A percentile compares a stretch with the other conserved stretches of the same genome.
These are phyloP conservation scores for Pulveroboletus frians DNA, from an alignment of 768 basidiomycete species.

Conservation along the genomic window DNA sequence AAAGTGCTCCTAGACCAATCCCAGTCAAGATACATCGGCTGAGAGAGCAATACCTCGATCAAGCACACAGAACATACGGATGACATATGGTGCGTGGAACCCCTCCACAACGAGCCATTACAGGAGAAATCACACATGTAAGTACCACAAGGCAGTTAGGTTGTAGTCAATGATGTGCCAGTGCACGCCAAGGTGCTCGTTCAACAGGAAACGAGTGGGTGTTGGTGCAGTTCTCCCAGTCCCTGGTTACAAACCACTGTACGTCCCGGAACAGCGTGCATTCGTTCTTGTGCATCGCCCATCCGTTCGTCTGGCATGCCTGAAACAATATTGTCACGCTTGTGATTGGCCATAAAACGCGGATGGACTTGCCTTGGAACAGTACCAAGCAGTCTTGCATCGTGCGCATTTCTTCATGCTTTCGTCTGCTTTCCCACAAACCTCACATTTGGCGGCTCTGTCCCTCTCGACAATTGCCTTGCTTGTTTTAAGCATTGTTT, in stretches of 20 bases:
- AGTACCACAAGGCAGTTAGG: not conserved
- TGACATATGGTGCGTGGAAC: slow-evolving; percentile 1
- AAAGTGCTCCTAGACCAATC: not conserved
- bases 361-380: slow-evolving; percentile 23
- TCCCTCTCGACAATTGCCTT: slow-evolving; percentile 16
- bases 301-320: slow-evolving; percentile 21
- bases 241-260: slow-evolving; percentile 27
- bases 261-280: slow-evolving; percentile 25
- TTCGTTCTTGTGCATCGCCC: slow-evolving; percentile 20
- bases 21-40: not conserved
- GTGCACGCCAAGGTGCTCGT: slow-evolving; percentile 12
- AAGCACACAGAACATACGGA: slow-evolving; percentile 1
- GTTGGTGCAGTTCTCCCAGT: slow-evolving; percentile 21
- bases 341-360: not conserved
- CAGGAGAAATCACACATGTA: not conserved
- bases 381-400: slow-evolving; percentile 28
- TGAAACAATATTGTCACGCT: slow-evolving; percentile 8
- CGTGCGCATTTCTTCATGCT: slow-evolving; percentile 23
- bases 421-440: slow-evolving; percentile 15
- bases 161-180: slow-evolving; percentile 6
- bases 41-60: not conserved
- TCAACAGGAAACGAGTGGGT: slow-evolving; percentile 20
- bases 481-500: slow-evolving; percentile 25
- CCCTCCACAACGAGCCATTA: not conserved
- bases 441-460: slow-evolving; percentile 19